Conservation (phyloP, 768 basidiomycete species). For the Termitomyces sp. region DNA sequence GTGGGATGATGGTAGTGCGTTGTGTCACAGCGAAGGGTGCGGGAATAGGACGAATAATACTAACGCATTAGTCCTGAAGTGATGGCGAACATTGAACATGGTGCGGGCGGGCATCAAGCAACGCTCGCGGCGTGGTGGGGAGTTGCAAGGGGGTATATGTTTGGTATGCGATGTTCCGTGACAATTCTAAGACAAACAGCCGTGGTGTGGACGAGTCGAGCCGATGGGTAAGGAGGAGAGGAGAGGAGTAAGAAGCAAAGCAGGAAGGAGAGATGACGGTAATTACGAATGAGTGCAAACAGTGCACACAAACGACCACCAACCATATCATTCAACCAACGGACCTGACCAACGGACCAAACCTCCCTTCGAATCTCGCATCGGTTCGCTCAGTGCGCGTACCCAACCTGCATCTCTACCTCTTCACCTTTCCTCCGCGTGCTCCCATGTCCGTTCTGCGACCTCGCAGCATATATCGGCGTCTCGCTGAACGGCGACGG, state of each 20-base stretch:
- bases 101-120: slow-evolving; percentile 2
- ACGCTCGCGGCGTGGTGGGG: neutral
- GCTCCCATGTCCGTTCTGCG: slow-evolving; percentile 11
- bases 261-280: neutral
- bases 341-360: neutral
- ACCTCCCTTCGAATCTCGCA: neutral
- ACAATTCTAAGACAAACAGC: slow-evolving; percentile 3
- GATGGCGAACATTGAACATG: neutral
- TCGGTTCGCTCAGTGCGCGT: slow-evolving; percentile 20
- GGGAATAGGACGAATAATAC: neutral
- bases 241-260: too few species aligned
- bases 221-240: neutral
- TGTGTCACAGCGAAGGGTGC: neutral
- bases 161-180: slow-evolving; percentile 6
- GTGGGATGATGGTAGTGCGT: neutral
- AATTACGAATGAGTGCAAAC: neutral
- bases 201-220: neutral
- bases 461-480: slow-evolving; percentile 17
- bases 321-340: neutral
- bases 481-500: slow-evolving; percentile 23
- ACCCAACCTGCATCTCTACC: slow-evolving; percentile 33
- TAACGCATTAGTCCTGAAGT: slow-evolving; percentile 7
- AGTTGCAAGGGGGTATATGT: slow-evolving; percentile 1
- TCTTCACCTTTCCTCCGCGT: slow-evolving; percentile 23
- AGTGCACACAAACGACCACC: neutral